Evolutionary conservation across 2,329 filamentous ascomycete species (phyloP), one percentile per base, ranked within the genome.

Genomic region (Fusarium buharicum): DNA sequence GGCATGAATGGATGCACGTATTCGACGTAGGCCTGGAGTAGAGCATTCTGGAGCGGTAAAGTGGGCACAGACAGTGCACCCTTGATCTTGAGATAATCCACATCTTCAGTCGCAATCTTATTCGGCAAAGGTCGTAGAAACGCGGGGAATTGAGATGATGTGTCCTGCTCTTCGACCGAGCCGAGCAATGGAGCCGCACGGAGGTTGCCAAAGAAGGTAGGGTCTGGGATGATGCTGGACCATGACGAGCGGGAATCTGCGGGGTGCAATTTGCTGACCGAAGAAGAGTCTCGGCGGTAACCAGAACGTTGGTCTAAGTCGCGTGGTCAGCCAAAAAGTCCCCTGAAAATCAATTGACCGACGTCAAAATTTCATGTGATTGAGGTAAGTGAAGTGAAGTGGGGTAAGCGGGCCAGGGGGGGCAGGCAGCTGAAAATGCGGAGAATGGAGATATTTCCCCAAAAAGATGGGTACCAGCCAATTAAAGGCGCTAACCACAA

Each of bases 1-100:
- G 94, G 94, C 92, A 97, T 97, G 74, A 92, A 97, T 1, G 93
- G 92, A 74, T 97, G 90, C 8, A 97, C 92, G 74, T 90, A 97
- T 78, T 97, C 91, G 59, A 94, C 84, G 70, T 95, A 97, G 34
- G 88, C 88, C 68, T 89, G 88, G 14, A 98, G 80, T 38, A 97
- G 82, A 56, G 93, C 92, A 73, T 91, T 92, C 70, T 94, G 90
- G 31, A 97, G 80, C 5, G 79, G 77, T 4, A 83, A 76, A 36
- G 85, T 82, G 3, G 94, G 94, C 36, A 97, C 84, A 2, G 87
- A 87, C 65, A 97, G 79, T 1, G 93, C 93, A 5, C 93, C 93
- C 80, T 97, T 97, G 72, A 88, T 85, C 60, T 89, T 85, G 53
- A 97, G 83, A 75, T 95, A 97, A 53, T 88, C 84, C 59, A 96